These are phyloP conservation scores for Wickerhamiella parazyma DNA, from an alignment of 805 yeast genomes.

Conservation along the genomic window DNA sequence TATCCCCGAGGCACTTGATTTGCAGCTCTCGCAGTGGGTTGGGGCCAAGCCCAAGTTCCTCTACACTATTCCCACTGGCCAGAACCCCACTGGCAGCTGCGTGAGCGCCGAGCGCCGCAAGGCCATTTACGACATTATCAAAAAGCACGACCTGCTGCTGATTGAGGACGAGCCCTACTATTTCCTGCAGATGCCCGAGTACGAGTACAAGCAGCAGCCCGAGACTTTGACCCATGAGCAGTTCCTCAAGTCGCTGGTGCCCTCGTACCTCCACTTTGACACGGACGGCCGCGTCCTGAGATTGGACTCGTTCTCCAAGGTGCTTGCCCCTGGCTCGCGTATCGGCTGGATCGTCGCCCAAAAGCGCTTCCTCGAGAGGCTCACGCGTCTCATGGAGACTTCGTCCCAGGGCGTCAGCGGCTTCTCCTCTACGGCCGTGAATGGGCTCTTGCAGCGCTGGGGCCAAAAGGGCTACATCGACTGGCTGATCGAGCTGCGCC, in stretches of 20 bases:
- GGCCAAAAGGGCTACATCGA: slow-evolving; percentile 80
- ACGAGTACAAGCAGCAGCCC: slow-evolving; percentile 32
- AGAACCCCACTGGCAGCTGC: slow-evolving; percentile 93
- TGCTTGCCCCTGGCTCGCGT: slow-evolving; percentile 82
- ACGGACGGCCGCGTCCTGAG: slow-evolving; percentile 81
- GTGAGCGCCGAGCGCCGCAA: slow-evolving; percentile 63
- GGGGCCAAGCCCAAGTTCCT: slow-evolving; percentile 65
- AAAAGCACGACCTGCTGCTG: slow-evolving; percentile 72
- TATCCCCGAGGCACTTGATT: slow-evolving; percentile 54
- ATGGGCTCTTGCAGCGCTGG: slow-evolving; percentile 70
- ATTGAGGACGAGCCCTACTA: slow-evolving; percentile 97
- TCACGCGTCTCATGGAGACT: slow-evolving; percentile 63
- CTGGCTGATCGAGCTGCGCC: slow-evolving; percentile 66
- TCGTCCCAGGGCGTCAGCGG: slow-evolving; percentile 73
- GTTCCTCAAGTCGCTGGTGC: slow-evolving; percentile 53
- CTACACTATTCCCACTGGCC: slow-evolving; percentile 91
- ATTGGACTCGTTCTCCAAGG: slow-evolving; percentile 82
- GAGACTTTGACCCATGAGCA: slow-evolving; percentile 39
- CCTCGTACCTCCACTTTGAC: slow-evolving; percentile 64
- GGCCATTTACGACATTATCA: slow-evolving; percentile 62
- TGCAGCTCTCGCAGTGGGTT: slow-evolving; percentile 54
- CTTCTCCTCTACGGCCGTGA: slow-evolving; percentile 54
- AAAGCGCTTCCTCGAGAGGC: slow-evolving; percentile 46
- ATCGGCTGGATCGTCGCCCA: slow-evolving; percentile 84
- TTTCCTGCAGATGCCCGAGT: slow-evolving; percentile 84